Evolutionary conservation across 371 early-diverging fungal species (phyloP).

Genomic region (Mortierella sp.): DNA sequence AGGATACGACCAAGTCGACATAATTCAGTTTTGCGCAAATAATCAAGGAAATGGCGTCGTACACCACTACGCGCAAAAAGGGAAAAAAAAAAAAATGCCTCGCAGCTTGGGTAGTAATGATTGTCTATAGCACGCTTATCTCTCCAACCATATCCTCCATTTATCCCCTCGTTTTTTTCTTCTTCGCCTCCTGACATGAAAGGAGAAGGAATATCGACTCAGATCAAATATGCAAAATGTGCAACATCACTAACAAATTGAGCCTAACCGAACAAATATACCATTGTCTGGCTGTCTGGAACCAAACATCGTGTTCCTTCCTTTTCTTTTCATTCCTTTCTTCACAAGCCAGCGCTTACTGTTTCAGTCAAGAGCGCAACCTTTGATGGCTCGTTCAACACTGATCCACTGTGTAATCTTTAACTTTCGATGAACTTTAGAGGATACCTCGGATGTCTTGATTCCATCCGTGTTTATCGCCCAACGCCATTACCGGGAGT

Average conservation of each 20-base stretch:
- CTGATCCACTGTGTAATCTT: neutral
- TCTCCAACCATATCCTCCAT: neutral
- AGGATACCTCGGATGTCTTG: constrained; percentile 79
- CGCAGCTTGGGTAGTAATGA: neutral
- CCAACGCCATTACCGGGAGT: constrained; percentile 70
- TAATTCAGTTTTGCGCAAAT: neutral
- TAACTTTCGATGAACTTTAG: constrained; percentile 50
- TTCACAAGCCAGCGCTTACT: neutral
- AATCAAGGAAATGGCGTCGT: neutral
- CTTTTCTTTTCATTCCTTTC: neutral
- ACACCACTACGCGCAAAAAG: neutral
- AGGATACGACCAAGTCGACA: neutral
- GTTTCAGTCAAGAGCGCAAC: too few relatives aligned
- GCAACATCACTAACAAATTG: neutral
- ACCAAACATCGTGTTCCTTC: too few relatives aligned
- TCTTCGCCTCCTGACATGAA: neutral
- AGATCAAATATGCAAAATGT: neutral
- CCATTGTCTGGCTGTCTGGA: neutral
- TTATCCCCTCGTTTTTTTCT: neutral
- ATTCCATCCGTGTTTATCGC: constrained; percentile 85
- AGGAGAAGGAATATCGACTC: constrained; percentile 1
- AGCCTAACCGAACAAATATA: neutral
- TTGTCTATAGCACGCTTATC: neutral
- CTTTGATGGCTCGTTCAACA: too few relatives aligned
- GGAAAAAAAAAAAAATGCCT: neutral